Evolutionary conservation across 768 basidiomycete species (phyloP).

Genomic region (Calocera cornea): DNA sequence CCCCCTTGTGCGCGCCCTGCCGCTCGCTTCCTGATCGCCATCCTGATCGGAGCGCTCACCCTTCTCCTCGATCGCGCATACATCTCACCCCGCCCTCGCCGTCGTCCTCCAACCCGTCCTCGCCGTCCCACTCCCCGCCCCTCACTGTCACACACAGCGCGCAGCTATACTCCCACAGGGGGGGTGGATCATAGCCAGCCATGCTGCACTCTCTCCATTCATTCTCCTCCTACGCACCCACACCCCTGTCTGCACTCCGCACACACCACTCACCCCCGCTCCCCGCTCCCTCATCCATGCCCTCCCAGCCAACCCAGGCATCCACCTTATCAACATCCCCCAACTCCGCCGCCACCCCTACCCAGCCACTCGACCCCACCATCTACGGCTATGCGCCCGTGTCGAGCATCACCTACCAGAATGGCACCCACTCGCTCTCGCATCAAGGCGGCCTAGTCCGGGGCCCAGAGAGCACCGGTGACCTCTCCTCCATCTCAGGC

Average conservation of each 20-base stretch:
- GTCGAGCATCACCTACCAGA: not conserved
- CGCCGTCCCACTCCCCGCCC: not conserved
- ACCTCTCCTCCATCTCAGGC: not conserved
- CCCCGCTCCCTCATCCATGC: not conserved
- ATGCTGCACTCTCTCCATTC: not conserved
- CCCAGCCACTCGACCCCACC: not conserved
- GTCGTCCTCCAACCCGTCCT: not conserved
- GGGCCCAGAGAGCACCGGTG: not conserved
- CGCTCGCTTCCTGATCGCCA: not conserved
- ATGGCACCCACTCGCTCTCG: not conserved
- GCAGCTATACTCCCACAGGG: not conserved
- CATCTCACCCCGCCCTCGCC: not conserved
- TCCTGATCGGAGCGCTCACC: not conserved
- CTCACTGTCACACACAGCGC: not conserved
- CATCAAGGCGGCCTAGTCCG: not conserved
- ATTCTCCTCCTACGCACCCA: not conserved
- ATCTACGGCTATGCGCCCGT: not conserved
- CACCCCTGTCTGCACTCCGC: not conserved
- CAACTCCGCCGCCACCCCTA: not conserved
- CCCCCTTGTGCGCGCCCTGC: not conserved
- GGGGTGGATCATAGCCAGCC: not conserved
- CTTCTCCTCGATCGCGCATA: slow-evolving; percentile 1
- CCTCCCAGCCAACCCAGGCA: not conserved
- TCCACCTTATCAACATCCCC: not conserved
- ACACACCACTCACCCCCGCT: not conserved